Conservation (phyloP, 208 protist genomes). For the Trypanosoma rangeli region DNA sequence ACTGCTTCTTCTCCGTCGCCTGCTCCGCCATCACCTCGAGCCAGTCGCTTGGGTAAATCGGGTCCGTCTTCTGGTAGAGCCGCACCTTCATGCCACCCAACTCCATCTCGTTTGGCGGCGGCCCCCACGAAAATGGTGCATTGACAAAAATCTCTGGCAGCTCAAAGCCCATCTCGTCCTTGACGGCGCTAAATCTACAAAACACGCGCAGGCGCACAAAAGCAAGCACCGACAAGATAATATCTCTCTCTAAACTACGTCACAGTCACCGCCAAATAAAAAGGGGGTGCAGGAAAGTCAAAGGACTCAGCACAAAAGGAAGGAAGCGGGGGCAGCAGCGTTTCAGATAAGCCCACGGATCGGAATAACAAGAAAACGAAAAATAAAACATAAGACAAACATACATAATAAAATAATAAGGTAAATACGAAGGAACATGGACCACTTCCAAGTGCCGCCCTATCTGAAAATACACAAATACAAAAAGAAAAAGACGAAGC, state of each 20-base stretch:
- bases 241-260: background rate
- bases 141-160: slow-evolving; percentile 77
- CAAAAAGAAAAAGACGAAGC: background rate
- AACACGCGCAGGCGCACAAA: background rate
- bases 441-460: background rate
- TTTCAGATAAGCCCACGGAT: background rate
- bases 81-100: slow-evolving; percentile 55
- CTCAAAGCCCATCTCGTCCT: slow-evolving; percentile 74
- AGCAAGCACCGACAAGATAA: slow-evolving; percentile 7
- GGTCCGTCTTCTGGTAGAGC: slow-evolving; percentile 70
- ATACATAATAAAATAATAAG: background rate
- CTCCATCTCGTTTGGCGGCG: slow-evolving; percentile 70
- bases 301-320: background rate
- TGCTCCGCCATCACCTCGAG: slow-evolving; percentile 28
- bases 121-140: slow-evolving; percentile 76
- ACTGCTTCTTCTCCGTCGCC: slow-evolving; percentile 39
- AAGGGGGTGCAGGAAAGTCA: slow-evolving; percentile 6
- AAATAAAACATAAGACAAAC: background rate
- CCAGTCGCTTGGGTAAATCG: slow-evolving; percentile 57
- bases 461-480: background rate
- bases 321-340: background rate
- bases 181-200: background rate
- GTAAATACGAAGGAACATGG: background rate
- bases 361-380: background rate
- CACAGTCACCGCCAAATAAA: background rate